Conservation (phyloP, 2,329 filamentous ascomycete species). For the Claviceps arundinis region DNA sequence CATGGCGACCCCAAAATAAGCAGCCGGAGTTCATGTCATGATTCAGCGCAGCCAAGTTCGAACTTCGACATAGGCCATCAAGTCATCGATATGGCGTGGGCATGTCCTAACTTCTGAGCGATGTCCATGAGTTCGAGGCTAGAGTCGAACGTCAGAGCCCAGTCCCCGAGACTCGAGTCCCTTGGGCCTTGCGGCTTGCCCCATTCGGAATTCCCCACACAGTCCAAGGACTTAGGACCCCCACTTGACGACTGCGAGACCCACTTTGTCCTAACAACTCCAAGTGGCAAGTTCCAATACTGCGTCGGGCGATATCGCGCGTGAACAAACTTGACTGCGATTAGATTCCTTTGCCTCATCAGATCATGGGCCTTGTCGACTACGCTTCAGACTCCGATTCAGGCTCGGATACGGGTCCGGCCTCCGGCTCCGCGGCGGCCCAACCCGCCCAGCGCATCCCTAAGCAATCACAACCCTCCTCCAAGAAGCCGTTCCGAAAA, state of each 20-base stretch:
- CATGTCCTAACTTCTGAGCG: too few species aligned
- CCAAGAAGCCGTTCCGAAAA: conserved; percentile 58
- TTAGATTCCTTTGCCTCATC: too few species aligned
- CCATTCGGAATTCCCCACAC: too few species aligned
- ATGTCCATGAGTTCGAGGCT: too few species aligned
- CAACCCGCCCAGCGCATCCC: conserved; percentile 14
- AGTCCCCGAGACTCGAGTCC: too few species aligned
- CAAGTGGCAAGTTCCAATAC: not conserved
- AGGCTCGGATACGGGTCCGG: conserved; percentile 65
- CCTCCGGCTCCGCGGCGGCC: conserved; percentile 50
- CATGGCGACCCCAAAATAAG: conserved; percentile 13
- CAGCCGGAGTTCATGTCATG: not conserved
- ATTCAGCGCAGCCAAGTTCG: not conserved
- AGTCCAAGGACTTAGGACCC: too few species aligned
- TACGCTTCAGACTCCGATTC: conserved; percentile 52
- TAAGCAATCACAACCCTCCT: conserved; percentile 16
- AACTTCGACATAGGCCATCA: not conserved
- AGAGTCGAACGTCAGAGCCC: too few species aligned
- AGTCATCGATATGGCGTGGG: too few species aligned
- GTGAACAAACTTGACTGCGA: not conserved
- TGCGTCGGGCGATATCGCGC: not conserved
- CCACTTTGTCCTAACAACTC: too few species aligned
- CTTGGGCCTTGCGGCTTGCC: too few species aligned
- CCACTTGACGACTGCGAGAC: too few species aligned
- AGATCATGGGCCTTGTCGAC: conserved; percentile 60